Base-by-base conservation (phyloP, 139 green algal genomes). In the Micractinium sp. region DNA sequence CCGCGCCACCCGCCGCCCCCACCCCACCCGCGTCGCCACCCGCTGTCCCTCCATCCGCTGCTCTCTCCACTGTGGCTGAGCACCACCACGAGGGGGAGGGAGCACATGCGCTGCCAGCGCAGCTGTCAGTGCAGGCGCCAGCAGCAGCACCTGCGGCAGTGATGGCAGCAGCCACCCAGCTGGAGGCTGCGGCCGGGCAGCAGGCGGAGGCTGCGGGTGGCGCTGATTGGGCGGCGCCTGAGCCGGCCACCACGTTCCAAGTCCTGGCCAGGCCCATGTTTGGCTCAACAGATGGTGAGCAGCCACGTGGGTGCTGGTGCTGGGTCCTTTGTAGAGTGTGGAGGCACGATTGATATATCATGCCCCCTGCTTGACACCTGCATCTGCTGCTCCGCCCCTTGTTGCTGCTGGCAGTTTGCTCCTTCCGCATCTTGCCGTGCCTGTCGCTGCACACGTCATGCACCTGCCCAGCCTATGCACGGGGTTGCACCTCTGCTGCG, bases 201-300 rank as follows among this genome's bases (percentile, higher is more conserved):
- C 41, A 29, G 29, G 29, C 41, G 18, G 78, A 35, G 13, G 41
- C 78, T 29, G 78, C 13, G 16, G 77, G 33, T 25, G 77, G 56
- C 9, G 77, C 41, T 12, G 77, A 23, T 16, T 84, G 78, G 78
- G 41, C n/a, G 29, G 41, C 27, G 41, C 47, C 74, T 80, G 74
- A 84, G 47, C 78, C 78, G 0, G 78, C 56, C 41, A 84, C 78
- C 41, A 39, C 78, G 27, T 84, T 84, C 29, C 78, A 84, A 69
- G 78, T 84, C 3, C 41, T 36, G 78, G n/a, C 47, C 41, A 63
- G 33, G 41, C 78, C 78, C 1, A 47, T 84, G 29, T 84, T 84
- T 29, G 78, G 78, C 14, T 35, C 78, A 13, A 23, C 53, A 2
- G 41, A 29, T 5, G 78, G 78, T 84, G 78, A 67, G 47, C 19